A percentile compares a stretch with the other conserved stretches of the same genome.
phyloP scores from a whole-genome alignment of 768 basidiomycete species.

The Coprinellus micaceus region DNA sequence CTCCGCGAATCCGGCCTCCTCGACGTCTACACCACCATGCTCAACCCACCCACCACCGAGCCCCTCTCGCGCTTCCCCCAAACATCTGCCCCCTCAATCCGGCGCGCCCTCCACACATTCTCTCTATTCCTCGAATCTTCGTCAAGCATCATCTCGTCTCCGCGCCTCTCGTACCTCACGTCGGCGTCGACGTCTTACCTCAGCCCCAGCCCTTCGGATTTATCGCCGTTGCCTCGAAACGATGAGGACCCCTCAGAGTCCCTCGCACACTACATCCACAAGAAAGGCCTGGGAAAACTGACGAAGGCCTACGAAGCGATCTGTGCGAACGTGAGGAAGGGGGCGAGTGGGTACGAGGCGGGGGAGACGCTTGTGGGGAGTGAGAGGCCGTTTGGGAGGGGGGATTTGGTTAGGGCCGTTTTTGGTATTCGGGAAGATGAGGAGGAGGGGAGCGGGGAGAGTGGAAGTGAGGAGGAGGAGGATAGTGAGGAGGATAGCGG shows the following conservation, averaged over 20 bases:
- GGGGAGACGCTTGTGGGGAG: conserved; percentile 78
- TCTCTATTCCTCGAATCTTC: conserved; percentile 76
- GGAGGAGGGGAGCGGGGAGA: conserved; percentile 14
- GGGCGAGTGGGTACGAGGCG: conserved; percentile 87
- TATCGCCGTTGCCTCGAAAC: no score
- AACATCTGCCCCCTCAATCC: conserved; percentile 61
- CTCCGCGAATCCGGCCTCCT: conserved; percentile 53
- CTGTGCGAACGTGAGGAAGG: conserved; percentile 72
- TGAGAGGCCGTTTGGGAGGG: conserved; percentile 80
- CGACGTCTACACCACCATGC: conserved; percentile 42
- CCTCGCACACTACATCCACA: conserved; percentile 69
- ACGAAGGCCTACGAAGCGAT: conserved; percentile 66
- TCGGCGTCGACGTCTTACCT: conserved; percentile 39
- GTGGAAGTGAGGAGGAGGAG: conserved; percentile 9
- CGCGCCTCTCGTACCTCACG: conserved; percentile 71
- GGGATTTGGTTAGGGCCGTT: conserved; percentile 70
- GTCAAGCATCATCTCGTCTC: conserved; percentile 74
- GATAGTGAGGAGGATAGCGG: conserved; percentile 3
- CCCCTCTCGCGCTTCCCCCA: conserved; percentile 75
- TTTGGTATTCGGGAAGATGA: conserved; percentile 59
- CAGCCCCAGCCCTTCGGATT: no score
- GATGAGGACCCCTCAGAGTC: no score
- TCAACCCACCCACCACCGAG: conserved; percentile 38
- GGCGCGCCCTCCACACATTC: conserved; percentile 63
- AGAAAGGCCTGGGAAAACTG: conserved; percentile 65